Conservation (phyloP, 352 stramenopile genomes). For the Phytophthora capsici region DNA sequence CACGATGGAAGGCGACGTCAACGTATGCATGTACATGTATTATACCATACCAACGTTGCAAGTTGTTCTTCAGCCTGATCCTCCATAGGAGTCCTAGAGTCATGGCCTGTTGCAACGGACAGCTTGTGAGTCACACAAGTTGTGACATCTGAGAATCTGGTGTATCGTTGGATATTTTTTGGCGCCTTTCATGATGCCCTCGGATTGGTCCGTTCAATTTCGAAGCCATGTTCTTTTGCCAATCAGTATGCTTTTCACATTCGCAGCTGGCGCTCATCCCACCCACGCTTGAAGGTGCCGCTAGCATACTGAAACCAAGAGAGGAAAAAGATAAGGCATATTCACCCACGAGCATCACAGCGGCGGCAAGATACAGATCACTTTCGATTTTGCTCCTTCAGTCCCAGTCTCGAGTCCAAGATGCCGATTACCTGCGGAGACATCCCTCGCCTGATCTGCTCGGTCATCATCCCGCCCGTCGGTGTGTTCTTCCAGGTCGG, state of each 20-base stretch:
- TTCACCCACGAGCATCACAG: constrained; percentile 14
- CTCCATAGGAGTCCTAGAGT: too few relatives aligned
- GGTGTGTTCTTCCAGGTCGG: constrained; percentile 69
- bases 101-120: too few relatives aligned
- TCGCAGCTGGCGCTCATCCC: constrained; percentile 13
- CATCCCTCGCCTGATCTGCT: constrained; percentile 73
- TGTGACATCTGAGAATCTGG: constrained; percentile 29
- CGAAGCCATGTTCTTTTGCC: constrained; percentile 23
- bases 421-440: constrained; percentile 77
- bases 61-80: too few relatives aligned
- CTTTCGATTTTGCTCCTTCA: constrained; percentile 36
- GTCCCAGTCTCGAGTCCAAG: constrained; percentile 11
- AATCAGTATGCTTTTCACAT: constrained; percentile 15
- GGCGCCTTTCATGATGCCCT: constrained; percentile 9
- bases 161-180: constrained; percentile 8
- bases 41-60: too few relatives aligned
- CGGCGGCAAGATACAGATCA: constrained; percentile 6
- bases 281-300: constrained; percentile 12
- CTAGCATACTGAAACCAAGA: constrained; percentile 21
- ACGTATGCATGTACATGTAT: too few relatives aligned
- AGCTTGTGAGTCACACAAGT: background rate
- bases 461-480: constrained; percentile 66
- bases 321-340: constrained; percentile 11
- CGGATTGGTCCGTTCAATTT: constrained; percentile 16
- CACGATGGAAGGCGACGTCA: too few relatives aligned